A percentile compares a stretch with the other conserved stretches of the same genome.
These are phyloP conservation scores for Exophiala calicioides DNA, from an alignment of 2,329 filamentous ascomycete species.

Conservation along the genomic window DNA sequence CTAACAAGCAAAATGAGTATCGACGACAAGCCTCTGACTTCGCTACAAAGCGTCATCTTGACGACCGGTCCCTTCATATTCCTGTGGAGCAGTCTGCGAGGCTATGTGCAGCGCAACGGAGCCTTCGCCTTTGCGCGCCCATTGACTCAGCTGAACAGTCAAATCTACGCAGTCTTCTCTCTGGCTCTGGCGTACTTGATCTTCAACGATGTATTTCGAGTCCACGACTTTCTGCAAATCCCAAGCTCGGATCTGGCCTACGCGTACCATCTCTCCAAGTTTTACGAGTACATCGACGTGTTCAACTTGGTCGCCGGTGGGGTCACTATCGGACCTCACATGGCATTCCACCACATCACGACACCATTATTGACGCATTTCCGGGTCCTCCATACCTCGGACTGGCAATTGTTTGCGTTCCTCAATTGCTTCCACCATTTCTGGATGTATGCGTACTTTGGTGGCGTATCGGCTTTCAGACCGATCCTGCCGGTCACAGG, in stretches of 20 bases:
- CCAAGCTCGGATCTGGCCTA: conserved; percentile 18
- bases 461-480: conserved; percentile 27
- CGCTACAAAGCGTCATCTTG: conserved; percentile 22
- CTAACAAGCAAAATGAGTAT: conserved; percentile 2
- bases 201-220: conserved; percentile 14
- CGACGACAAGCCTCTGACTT: conserved; percentile 16
- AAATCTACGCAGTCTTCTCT: conserved; percentile 25
- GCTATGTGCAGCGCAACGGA: conserved; percentile 24
- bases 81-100: conserved; percentile 19
- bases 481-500: conserved; percentile 30
- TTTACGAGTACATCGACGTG: conserved; percentile 38
- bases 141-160: conserved; percentile 22
- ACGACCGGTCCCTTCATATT: conserved; percentile 23
- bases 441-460: conserved; percentile 39
- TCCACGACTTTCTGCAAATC: conserved; percentile 2
- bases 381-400: conserved; percentile 29
- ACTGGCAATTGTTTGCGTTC: conserved; percentile 35
- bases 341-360: conserved; percentile 37
- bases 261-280: conserved; percentile 35
- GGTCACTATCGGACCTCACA: conserved; percentile 32
- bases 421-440: conserved; percentile 35
- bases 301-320: conserved; percentile 35
- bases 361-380: conserved; percentile 36
- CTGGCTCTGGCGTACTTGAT: conserved; percentile 18
- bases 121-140: conserved; percentile 11